phyloP scores from a whole-genome alignment of 1,284 basidiomycete species.

The Fomes fomentarius region DNA sequence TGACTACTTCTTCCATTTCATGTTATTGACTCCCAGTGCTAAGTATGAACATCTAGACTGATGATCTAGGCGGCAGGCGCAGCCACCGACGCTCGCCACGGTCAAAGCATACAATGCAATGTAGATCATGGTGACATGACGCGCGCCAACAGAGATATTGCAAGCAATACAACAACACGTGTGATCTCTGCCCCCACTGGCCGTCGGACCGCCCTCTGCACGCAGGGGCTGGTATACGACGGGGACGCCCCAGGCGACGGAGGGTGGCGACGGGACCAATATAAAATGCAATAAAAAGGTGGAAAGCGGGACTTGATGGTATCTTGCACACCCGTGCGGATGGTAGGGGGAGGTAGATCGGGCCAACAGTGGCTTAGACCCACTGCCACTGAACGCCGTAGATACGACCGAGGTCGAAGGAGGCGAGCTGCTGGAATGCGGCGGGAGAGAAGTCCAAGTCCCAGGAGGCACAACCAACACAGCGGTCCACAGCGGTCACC shows the following conservation, averaged over 20 bases:
- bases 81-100: slow-evolving; percentile 17
- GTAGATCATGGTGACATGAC: slow-evolving; percentile 26
- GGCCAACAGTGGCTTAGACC: slow-evolving; percentile 39
- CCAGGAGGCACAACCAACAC: slow-evolving; percentile 50
- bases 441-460: slow-evolving; percentile 63
- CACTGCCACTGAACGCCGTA: slow-evolving; percentile 47
- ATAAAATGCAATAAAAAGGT: slow-evolving; percentile 23
- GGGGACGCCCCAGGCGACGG: slow-evolving; percentile 29
- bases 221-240: slow-evolving; percentile 24
- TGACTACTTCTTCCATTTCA: not conserved
- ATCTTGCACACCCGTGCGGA: not conserved
- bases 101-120: slow-evolving; percentile 17
- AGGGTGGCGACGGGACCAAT: slow-evolving; percentile 21
- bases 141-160: slow-evolving; percentile 19
- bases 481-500: slow-evolving; percentile 64
- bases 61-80: slow-evolving; percentile 10
- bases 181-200: slow-evolving; percentile 20
- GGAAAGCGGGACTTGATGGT: slow-evolving; percentile 13
- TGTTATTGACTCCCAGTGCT: slow-evolving; percentile 5
- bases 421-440: slow-evolving; percentile 51
- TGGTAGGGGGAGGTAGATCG: not conserved
- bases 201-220: slow-evolving; percentile 28
- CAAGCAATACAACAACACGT: slow-evolving; percentile 25
- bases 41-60: slow-evolving; percentile 7
- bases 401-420: slow-evolving; percentile 51